Conservation (phyloP, 345 rosid genomes). For the Aquilaria yunnanensis region DNA sequence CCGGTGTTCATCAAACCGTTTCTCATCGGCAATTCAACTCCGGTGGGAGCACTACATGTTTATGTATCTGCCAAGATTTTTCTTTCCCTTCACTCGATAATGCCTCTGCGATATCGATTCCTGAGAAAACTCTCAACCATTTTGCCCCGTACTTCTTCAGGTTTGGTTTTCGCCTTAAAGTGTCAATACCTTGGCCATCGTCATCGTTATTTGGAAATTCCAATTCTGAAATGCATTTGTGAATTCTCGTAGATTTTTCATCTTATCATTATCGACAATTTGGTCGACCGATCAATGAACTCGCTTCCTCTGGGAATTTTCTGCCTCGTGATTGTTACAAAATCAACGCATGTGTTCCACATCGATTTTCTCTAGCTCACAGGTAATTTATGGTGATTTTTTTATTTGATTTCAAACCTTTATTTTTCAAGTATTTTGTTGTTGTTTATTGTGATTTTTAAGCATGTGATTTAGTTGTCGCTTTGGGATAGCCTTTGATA, state of each 20-base stretch:
- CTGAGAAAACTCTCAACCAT: slow-evolving; percentile 32
- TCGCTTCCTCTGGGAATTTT: slow-evolving; percentile 19
- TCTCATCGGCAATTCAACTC: slow-evolving; percentile 13
- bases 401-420: not conserved
- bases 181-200: not conserved
- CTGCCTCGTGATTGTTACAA: slow-evolving; percentile 10
- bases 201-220: not conserved
- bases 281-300: slow-evolving; percentile 12
- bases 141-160: slow-evolving; percentile 39
- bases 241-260: slow-evolving; percentile 9
- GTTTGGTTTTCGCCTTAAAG: slow-evolving; percentile 31
- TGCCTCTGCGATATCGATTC: slow-evolving; percentile 29
- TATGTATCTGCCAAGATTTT: slow-evolving; percentile 9
- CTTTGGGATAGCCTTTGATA: not conserved
- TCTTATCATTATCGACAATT: slow-evolving; percentile 20
- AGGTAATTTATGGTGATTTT: slow-evolving; percentile 22
- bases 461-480: not conserved
- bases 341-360: slow-evolving; percentile 10
- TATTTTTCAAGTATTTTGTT: no score
- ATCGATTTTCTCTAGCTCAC: slow-evolving; percentile 18
- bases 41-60: no score
- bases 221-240: not conserved
- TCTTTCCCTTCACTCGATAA: slow-evolving; percentile 9
- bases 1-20: not conserved
- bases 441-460: not conserved